Evolutionary conservation across 202 grass and related monocot species (phyloP), one percentile per base, ranked within the genome.

Genomic region (Elaeis oleifera): DNA sequence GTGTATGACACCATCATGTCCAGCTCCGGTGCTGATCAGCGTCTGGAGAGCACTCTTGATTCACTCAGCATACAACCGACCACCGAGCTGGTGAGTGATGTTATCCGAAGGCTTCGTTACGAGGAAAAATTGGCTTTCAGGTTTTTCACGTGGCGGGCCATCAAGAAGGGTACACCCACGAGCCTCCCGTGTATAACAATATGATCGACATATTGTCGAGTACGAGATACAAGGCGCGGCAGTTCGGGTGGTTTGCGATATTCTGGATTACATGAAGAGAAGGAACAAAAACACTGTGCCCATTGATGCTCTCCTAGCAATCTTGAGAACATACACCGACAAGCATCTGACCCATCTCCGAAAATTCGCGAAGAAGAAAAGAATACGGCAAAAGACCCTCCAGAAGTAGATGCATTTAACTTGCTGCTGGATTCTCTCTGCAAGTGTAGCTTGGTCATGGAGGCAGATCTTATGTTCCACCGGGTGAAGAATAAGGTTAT

Each of bases 241-340:
- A 86, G 31, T 97, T 97, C 44, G 88, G 84, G 61, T 92, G 58
- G 79, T 97, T 57, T 92, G 92, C 68, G 75, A 81, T 19, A 68
- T 97, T 52, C 74, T 97, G 58, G 92, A 97, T 71, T 53, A 86
- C 74, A 89, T 97, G 88, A 97, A 97, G 74, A 80, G 92, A 72
- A 74, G 54, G 21, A 21, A 54, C 51, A 72, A 77, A 16, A 83
- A 69, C 54, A 71, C 64, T 0, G 68, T 97, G 58, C 82, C 92
- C 3, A 60, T 84, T 11, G 74, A 89, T 22, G 84, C 65, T 14
- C 48, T 92, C 17, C 55, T 97, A 0, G 26, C 55, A 19, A 92
- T 92, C 70, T 67, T 92, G 49, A 72, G 72, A 32, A 20, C 64
- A 0, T 97, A 97, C 71, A 78, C 80, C 16, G 88, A 86, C 51